Evolutionary conservation across 192 early-diverging fungal genomes (phyloP).

Genomic region (Phycomyces blakesleeanus): DNA sequence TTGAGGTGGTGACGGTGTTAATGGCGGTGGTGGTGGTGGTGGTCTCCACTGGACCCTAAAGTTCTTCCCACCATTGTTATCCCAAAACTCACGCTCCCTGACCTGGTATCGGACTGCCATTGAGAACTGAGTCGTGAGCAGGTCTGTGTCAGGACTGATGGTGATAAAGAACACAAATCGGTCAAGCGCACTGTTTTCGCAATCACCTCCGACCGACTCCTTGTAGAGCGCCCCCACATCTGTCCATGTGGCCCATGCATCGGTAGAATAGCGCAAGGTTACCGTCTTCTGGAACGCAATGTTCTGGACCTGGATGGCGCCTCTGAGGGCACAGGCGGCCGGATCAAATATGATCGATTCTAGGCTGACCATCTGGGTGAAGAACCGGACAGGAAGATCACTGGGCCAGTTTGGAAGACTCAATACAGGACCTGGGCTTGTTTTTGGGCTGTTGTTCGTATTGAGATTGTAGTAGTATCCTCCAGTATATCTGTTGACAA

Average conservation of each 20-base stretch:
- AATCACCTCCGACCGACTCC: conserved; percentile 46
- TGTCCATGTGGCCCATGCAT: conserved; percentile 69
- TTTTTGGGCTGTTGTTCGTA: background rate
- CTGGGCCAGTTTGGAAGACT: background rate
- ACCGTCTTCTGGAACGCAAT: conserved; percentile 80
- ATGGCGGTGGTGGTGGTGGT: background rate
- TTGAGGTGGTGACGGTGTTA: background rate
- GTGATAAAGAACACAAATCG: conserved; percentile 57
- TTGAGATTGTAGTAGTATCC: background rate
- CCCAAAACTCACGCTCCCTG: conserved; percentile 73
- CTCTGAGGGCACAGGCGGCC: conserved; percentile 10
- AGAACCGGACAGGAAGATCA: background rate
- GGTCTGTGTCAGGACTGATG: conserved; percentile 21
- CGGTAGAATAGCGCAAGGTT: conserved; percentile 67
- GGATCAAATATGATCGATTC: background rate
- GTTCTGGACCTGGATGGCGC: conserved; percentile 76
- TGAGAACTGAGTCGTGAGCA: conserved; percentile 43
- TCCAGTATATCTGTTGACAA: background rate
- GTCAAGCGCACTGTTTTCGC: conserved; percentile 46
- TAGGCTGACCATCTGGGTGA: background rate
- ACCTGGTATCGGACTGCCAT: conserved; percentile 71
- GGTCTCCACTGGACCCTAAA: conserved; percentile 24
- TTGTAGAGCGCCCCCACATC: conserved; percentile 60
- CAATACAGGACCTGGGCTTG: background rate
- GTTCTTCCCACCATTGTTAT: conserved; percentile 85